Conservation (phyloP, 176 grass and related monocot genomes). For the Miscanthus lutarioriparius region DNA sequence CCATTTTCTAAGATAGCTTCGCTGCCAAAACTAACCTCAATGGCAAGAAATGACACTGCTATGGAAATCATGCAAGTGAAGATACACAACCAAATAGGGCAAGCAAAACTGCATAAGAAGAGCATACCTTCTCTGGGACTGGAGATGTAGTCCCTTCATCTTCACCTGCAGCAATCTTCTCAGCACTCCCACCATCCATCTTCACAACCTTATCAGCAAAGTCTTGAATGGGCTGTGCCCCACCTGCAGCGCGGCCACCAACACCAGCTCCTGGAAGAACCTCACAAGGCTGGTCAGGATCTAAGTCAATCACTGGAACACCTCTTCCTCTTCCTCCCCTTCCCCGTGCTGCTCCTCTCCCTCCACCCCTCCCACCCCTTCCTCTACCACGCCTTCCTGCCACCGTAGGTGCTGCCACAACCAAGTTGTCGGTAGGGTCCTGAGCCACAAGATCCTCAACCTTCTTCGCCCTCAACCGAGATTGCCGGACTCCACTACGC, state of each 20-base stretch:
- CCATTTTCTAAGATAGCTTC: slow-evolving; percentile 15
- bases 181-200: slow-evolving; percentile 88
- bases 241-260: slow-evolving; percentile 44
- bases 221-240: slow-evolving; percentile 28
- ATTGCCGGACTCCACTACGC: slow-evolving; percentile 90
- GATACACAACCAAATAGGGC: neutral
- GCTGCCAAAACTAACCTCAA: neutral
- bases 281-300: slow-evolving; percentile 74
- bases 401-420: slow-evolving; percentile 48
- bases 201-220: slow-evolving; percentile 51
- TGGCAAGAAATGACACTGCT: neutral
- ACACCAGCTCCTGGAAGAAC: slow-evolving; percentile 53
- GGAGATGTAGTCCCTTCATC: slow-evolving; percentile 74
- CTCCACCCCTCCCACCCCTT: slow-evolving; percentile 74
- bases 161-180: slow-evolving; percentile 66
- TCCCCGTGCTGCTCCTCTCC: slow-evolving; percentile 61
- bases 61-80: slow-evolving; percentile 26
- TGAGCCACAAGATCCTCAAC: slow-evolving; percentile 51
- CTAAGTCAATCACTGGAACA: slow-evolving; percentile 74
- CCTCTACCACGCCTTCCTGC: slow-evolving; percentile 63
- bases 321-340: slow-evolving; percentile 65
- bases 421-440: slow-evolving; percentile 61
- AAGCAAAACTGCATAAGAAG: slow-evolving; percentile 9
- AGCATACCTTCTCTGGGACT: slow-evolving; percentile 78
- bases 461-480: slow-evolving; percentile 77